A percentile compares a stretch with the other conserved stretches of the same genome.
These are phyloP conservation scores for Glycine tomentella DNA, from an alignment of 306 rosid species.

Conservation along the genomic window DNA sequence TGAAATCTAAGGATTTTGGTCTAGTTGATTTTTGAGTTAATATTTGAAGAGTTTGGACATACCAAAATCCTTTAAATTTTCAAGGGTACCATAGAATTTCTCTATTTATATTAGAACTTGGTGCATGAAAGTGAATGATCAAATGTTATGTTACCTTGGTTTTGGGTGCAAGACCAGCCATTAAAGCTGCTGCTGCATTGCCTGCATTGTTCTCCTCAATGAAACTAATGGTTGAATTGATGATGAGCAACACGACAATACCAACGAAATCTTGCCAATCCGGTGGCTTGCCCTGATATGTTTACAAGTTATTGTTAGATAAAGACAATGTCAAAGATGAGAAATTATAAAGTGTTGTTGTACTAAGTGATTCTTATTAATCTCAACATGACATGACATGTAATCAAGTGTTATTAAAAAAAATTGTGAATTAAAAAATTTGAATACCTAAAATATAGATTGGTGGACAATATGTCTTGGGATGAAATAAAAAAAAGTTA, in stretches of 20 bases:
- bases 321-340: background rate
- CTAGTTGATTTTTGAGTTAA: too few species aligned
- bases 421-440: too few species aligned
- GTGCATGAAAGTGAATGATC: background rate
- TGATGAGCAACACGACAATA: constrained; percentile 71
- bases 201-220: constrained; percentile 96
- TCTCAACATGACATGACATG: too few species aligned
- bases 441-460: too few species aligned
- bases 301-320: constrained; percentile 15
- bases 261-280: constrained; percentile 94
- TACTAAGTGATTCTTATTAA: too few species aligned
- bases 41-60: background rate
- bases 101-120: background rate
- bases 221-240: constrained; percentile 91
- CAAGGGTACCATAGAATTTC: background rate
- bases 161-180: constrained; percentile 99
- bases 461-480: too few species aligned
- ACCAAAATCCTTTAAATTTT: background rate
- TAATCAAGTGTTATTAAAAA: too few species aligned
- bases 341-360: too few species aligned
- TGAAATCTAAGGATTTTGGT: background rate
- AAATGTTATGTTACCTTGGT: constrained; percentile 67
- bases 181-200: constrained; percentile 91
- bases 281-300: constrained; percentile 74
- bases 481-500: too few species aligned